Conservation (phyloP, 2,329 filamentous ascomycete genomes). For the Zalaria sp. region DNA sequence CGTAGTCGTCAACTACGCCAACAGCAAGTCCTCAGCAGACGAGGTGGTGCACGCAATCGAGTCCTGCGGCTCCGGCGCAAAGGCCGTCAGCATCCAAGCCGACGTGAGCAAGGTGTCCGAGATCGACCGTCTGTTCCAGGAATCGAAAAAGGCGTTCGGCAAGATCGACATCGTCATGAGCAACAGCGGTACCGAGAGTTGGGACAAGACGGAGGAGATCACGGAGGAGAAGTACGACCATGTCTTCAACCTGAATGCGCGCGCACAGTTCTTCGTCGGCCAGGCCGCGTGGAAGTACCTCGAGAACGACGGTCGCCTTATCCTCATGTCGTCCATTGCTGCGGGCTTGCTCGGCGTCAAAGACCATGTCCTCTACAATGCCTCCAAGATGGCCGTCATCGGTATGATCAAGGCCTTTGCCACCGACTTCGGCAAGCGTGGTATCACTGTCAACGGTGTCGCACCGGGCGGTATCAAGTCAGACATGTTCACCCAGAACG, state of each 20-base stretch:
- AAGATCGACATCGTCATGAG: slow-evolving; percentile 36
- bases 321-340: slow-evolving; percentile 62
- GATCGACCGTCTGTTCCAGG: slow-evolving; percentile 43
- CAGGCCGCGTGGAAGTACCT: slow-evolving; percentile 61
- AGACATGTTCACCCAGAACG: slow-evolving; percentile 50
- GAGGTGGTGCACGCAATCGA: slow-evolving; percentile 34
- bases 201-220: slow-evolving; percentile 55
- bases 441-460: slow-evolving; percentile 59
- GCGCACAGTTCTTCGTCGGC: slow-evolving; percentile 65
- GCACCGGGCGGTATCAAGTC: slow-evolving; percentile 61
- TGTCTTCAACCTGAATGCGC: slow-evolving; percentile 54
- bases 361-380: slow-evolving; percentile 59
- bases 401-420: slow-evolving; percentile 59
- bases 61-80: slow-evolving; percentile 31
- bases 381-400: slow-evolving; percentile 58
- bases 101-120: slow-evolving; percentile 41
- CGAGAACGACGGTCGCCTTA: slow-evolving; percentile 54
- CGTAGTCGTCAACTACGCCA: slow-evolving; percentile 52
- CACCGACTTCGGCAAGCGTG: slow-evolving; percentile 53
- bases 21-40: slow-evolving; percentile 34
- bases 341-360: slow-evolving; percentile 52
- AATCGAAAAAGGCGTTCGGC: slow-evolving; percentile 26
- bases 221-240: slow-evolving; percentile 58
- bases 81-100: slow-evolving; percentile 43
- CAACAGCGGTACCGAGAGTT: slow-evolving; percentile 48